Evolutionary conservation across 768 basidiomycete genomes (phyloP), one percentile per base, ranked within the genome.

Genomic region (Suillus alpinus): DNA sequence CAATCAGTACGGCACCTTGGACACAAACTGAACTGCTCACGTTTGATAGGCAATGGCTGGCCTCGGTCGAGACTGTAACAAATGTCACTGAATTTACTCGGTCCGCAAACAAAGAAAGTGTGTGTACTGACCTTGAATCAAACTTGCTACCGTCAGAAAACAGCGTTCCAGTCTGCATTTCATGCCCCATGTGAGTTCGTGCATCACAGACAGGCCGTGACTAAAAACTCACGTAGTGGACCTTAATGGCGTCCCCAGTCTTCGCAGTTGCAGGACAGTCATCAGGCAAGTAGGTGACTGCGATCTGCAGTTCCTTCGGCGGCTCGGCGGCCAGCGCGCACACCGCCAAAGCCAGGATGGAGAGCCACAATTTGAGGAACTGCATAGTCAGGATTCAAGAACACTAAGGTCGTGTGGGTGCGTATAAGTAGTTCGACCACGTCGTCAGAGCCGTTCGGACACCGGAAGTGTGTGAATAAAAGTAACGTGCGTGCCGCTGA

Each of bases 121-220:
- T 32, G 41, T 32, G 1, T 52, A 67, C 81, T 7, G 67, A 89
- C 84, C 92, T 94, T 9, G 93, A 95, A 74, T 98, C 95, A 67
- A 98, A 98, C 71, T 95, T 90, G 61, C 82, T 82, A 8, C 94
- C 94, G 56, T 80, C 86, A 10, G 82, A 74, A 66, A 86, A 86
- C 56, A 98, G 74, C 9, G 83, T 95, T 4, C 95, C 95, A 4
- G 92, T 93, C 85, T 95, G 65, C 63, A 73, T 20, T 53, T 61
- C 50, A 53, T 40, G 57, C 50, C 13, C 52, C 3, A 49, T 10
- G 34, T 66, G 41, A 10, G 56, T 59, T 26, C n/a, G 12, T n/a
- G 55, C 57, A 37, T 55, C 29, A 4, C 20, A 58, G 46, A 37
- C 13, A 16, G 16, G 9, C 4, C 4, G 29, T 39, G 3, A 36